These are phyloP conservation scores for Tetracladium setigerum DNA, from an alignment of 495 filamentous ascomycete genomes.

Conservation along the genomic window DNA sequence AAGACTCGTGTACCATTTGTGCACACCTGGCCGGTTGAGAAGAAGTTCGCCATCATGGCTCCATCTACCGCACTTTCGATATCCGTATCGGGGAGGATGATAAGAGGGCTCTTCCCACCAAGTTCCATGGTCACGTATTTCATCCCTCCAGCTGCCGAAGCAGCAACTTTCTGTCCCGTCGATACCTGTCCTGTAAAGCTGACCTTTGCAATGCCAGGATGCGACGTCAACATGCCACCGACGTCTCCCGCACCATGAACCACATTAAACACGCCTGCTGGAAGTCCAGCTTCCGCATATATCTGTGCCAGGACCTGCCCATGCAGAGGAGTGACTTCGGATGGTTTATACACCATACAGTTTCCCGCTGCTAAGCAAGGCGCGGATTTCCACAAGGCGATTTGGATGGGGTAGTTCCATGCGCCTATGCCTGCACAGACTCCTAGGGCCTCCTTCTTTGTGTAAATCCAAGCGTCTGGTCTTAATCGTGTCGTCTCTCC, in stretches of 20 bases:
- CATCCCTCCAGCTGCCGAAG: conserved; percentile 61
- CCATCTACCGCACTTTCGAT: conserved; percentile 69
- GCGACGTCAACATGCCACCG: conserved; percentile 58
- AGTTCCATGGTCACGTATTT: conserved; percentile 84
- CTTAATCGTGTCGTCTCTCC: conserved; percentile 61
- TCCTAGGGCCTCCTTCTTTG: conserved; percentile 64
- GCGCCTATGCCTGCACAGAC: conserved; percentile 76
- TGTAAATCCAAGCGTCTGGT: conserved; percentile 67
- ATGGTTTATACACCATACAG: conserved; percentile 82
- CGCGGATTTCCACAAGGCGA: conserved; percentile 80
- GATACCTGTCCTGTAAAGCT: conserved; percentile 77
- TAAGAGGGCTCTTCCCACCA: conserved; percentile 69
- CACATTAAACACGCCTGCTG: conserved; percentile 75
- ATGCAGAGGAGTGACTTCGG: conserved; percentile 72
- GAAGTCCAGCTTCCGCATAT: conserved; percentile 65
- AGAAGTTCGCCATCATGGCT: conserved; percentile 87
- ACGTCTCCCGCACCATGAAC: conserved; percentile 67
- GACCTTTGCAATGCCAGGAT: conserved; percentile 67
- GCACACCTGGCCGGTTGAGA: conserved; percentile 75
- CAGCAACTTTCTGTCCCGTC: conserved; percentile 69
- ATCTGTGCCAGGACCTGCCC: conserved; percentile 60
- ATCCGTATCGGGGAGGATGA: conserved; percentile 64
- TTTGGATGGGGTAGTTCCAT: conserved; percentile 85
- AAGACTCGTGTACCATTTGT: conserved; percentile 80
- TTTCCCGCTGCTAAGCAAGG: conserved; percentile 79